Evolutionary conservation across 768 basidiomycete genomes (phyloP).

Genomic region (Russula brevipes): DNA sequence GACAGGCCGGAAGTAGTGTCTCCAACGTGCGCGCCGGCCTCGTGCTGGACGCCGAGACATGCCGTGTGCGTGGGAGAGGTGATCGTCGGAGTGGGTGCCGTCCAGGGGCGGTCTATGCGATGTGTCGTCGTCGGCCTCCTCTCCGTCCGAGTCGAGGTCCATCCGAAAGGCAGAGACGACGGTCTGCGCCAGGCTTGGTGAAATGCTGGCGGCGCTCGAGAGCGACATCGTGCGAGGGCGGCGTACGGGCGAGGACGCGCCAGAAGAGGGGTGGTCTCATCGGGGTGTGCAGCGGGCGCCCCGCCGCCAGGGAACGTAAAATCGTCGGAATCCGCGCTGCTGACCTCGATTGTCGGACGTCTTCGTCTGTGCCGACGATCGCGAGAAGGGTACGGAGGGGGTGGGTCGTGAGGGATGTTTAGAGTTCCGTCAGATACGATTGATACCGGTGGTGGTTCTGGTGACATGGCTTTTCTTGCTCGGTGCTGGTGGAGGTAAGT

Average conservation of each 20-base stretch:
- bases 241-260: conserved; percentile 23
- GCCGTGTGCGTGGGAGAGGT: conserved; percentile 14
- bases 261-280: conserved; percentile 50
- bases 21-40: conserved; percentile 36
- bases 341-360: conserved; percentile 31
- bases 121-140: conserved; percentile 28
- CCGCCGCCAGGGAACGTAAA: conserved; percentile 27
- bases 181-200: conserved; percentile 65
- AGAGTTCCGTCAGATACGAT: neutral
- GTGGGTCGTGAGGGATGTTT: conserved; percentile 45
- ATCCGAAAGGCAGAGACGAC: conserved; percentile 61
- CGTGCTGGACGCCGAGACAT: conserved; percentile 6
- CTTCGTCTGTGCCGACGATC: conserved; percentile 40
- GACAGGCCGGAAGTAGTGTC: conserved; percentile 63
- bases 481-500: neutral
- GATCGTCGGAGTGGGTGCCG: neutral
- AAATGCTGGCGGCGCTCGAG: conserved; percentile 42
- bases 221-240: conserved; percentile 54
- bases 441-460: conserved; percentile 11
- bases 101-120: conserved; percentile 15
- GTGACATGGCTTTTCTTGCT: conserved; percentile 7
- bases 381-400: conserved; percentile 62
- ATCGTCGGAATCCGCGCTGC: conserved; percentile 31
- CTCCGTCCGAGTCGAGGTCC: conserved; percentile 40
- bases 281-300: conserved; percentile 29